phyloP scores from a whole-genome alignment of 495 filamentous ascomycete genomes.

The Cudoniella acicularis region DNA sequence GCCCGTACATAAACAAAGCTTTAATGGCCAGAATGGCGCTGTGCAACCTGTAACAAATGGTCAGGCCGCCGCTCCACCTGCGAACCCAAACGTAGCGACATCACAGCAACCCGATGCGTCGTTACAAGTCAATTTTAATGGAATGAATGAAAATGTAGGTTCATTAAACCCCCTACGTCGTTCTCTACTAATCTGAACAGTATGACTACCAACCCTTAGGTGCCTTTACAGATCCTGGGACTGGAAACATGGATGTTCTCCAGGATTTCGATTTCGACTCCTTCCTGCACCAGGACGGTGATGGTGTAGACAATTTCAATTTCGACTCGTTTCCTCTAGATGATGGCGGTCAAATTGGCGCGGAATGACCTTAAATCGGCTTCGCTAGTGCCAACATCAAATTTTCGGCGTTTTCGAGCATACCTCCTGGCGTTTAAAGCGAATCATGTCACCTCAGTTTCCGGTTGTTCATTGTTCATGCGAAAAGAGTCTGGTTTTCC shows the following conservation, averaged over 20 bases:
- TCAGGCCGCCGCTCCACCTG: constrained; percentile 37
- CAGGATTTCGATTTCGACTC: constrained; percentile 96
- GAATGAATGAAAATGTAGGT: constrained; percentile 24
- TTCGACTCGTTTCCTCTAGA: constrained; percentile 40
- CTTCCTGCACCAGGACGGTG: constrained; percentile 62
- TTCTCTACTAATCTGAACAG: constrained; percentile 9
- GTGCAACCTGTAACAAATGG: constrained; percentile 43
- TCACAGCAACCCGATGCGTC: constrained; percentile 39
- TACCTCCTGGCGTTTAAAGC: constrained; percentile 25
- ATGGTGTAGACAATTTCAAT: constrained; percentile 38
- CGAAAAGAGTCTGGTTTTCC: constrained; percentile 22
- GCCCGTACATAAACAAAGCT: constrained; percentile 65
- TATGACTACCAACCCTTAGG: constrained; percentile 37
- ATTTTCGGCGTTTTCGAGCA: constrained; percentile 30
- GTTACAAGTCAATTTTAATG: constrained; percentile 25
- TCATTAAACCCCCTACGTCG: neutral
- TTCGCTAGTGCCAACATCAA: constrained; percentile 16
- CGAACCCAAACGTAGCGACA: constrained; percentile 43
- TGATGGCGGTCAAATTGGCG: constrained; percentile 45
- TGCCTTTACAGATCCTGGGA: constrained; percentile 49
- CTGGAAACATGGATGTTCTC: constrained; percentile 67
- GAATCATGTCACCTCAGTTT: constrained; percentile 25
- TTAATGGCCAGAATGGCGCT: constrained; percentile 53
- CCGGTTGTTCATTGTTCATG: constrained; percentile 22
- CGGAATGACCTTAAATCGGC: constrained; percentile 33